These are phyloP conservation scores for Physaria fendleri DNA, from an alignment of 345 rosid species.

Conservation along the genomic window DNA sequence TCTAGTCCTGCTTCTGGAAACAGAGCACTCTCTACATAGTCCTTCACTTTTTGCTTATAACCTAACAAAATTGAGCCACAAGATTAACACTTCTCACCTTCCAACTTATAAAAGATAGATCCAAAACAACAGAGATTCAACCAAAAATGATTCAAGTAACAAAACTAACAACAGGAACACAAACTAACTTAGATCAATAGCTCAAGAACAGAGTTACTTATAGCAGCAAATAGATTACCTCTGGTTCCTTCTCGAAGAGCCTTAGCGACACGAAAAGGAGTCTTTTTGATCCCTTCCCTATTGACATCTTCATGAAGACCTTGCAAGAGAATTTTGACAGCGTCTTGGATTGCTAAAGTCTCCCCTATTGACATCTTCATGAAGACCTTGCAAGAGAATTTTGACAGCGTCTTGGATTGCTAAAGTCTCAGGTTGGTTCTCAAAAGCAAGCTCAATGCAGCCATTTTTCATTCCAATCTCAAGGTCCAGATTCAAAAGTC, in stretches of 20 bases:
- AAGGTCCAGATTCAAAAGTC: constrained; percentile 50
- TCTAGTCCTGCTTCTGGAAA: constrained; percentile 87
- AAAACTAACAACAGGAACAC: background rate
- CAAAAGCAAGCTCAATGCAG: constrained; percentile 38
- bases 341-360: constrained; percentile 63
- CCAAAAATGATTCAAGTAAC: background rate
- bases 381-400: constrained; percentile 70
- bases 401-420: constrained; percentile 82
- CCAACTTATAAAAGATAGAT: background rate
- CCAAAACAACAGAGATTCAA: background rate
- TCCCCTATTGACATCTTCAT: constrained; percentile 85
- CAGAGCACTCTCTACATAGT: constrained; percentile 75
- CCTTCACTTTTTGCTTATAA: constrained; percentile 63
- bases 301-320: constrained; percentile 75
- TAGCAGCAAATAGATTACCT: constrained; percentile 36
- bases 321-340: constrained; percentile 72
- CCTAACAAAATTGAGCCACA: constrained; percentile 37
- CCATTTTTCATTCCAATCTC: constrained; percentile 47
- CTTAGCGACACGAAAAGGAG: constrained; percentile 93
- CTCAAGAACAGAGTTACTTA: background rate
- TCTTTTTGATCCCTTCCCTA: constrained; percentile 83
- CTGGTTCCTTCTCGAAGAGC: constrained; percentile 77
- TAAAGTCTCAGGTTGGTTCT: constrained; percentile 51
- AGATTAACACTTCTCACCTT: background rate
- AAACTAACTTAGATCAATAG: background rate